These are phyloP conservation scores for Agapanthus africanus DNA, from an alignment of 106 monocot species.

Conservation along the genomic window DNA sequence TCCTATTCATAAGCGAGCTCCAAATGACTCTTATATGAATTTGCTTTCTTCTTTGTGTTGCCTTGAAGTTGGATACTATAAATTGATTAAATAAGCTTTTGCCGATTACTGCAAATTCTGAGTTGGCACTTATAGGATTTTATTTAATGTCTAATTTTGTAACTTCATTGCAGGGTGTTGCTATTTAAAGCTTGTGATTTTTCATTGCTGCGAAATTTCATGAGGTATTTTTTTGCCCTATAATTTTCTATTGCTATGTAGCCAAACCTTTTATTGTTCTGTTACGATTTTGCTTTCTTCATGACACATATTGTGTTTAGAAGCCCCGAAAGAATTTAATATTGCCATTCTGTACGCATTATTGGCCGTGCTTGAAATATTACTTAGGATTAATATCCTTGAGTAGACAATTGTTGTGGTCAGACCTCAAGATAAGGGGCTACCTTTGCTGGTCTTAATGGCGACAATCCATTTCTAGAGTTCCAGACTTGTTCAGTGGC, in stretches of 20 bases:
- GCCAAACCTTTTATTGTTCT: not conserved
- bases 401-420: not conserved
- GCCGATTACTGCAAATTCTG: too few species aligned
- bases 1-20: not conserved
- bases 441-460: too few species aligned
- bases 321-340: not conserved
- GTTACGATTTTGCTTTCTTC: not conserved
- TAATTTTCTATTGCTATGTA: not conserved
- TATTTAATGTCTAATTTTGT: not conserved
- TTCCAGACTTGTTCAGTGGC: too few species aligned
- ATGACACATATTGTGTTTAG: not conserved
- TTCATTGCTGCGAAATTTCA: too few species aligned
- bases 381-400: too few species aligned
- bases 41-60: not conserved
- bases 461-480: too few species aligned
- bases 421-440: not conserved
- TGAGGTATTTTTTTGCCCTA: not conserved
- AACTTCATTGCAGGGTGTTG: constrained; percentile 71
- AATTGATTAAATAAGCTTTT: not conserved
- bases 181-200: constrained; percentile 69
- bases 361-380: not conserved
- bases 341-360: not conserved
- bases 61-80: too few species aligned
- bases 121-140: not conserved
- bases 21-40: not conserved